A percentile compares a stretch with the other conserved stretches of the same genome.
Evolutionary conservation across 257 asterid genomes (phyloP).

Genomic region (Dorcoceras hygrometricum): DNA sequence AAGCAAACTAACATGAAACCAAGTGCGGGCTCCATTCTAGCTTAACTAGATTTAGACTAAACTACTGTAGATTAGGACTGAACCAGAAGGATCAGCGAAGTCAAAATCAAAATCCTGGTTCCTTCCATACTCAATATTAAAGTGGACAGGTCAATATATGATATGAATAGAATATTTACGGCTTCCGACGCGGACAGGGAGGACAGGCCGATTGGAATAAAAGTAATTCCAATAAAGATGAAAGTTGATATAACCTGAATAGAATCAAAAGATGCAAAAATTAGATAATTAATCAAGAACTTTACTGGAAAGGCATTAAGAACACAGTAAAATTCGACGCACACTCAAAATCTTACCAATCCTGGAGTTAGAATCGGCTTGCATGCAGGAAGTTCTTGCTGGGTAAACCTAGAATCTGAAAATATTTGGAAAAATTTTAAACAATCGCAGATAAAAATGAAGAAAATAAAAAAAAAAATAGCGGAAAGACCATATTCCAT

Average conservation of each 20-base stretch:
- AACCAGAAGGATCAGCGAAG: neutral
- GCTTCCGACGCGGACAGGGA: constrained; percentile 67
- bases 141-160: neutral
- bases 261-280: constrained; percentile 14
- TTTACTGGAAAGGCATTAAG: neutral
- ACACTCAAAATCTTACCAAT: constrained; percentile 41
- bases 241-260: constrained; percentile 68
- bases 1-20: neutral
- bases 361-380: constrained; percentile 91
- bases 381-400: constrained; percentile 98
- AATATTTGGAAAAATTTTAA: neutral
- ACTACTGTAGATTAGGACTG: neutral
- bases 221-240: constrained; percentile 56
- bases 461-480: neutral
- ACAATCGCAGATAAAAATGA: neutral
- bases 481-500: neutral
- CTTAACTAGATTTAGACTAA: neutral
- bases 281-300: neutral
- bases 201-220: constrained; percentile 79
- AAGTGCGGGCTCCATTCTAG: neutral
- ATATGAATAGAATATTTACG: constrained; percentile 30
- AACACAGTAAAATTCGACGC: neutral
- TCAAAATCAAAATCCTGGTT: too few relatives aligned
- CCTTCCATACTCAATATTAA: too few relatives aligned
- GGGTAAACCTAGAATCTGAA: constrained; percentile 90